Conservation (phyloP, 805 yeast species). For the Candida michaelii region DNA sequence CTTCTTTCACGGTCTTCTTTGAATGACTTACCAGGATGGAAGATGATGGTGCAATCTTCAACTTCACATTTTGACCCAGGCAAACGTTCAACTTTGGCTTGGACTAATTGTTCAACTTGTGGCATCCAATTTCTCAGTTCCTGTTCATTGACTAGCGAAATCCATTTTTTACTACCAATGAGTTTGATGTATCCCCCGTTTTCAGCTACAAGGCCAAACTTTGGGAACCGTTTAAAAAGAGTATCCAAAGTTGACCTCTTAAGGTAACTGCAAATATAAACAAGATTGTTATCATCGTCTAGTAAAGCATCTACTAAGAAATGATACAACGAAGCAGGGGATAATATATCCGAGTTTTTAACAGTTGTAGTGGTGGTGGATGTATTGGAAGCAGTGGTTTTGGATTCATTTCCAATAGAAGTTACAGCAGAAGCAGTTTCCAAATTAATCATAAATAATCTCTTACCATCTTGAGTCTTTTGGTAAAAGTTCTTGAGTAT, state of each 20-base stretch:
- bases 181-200: slow-evolving; percentile 78
- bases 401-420: slow-evolving; percentile 7
- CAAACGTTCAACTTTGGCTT: slow-evolving; percentile 67
- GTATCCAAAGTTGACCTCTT: slow-evolving; percentile 65
- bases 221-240: slow-evolving; percentile 63
- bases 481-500: slow-evolving; percentile 34
- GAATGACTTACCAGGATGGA: slow-evolving; percentile 70
- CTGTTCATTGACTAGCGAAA: slow-evolving; percentile 53
- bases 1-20: slow-evolving; percentile 63
- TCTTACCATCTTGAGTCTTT: slow-evolving; percentile 28
- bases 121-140: slow-evolving; percentile 57
- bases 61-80: slow-evolving; percentile 75
- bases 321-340: slow-evolving; percentile 57
- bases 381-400: slow-evolving; percentile 1
- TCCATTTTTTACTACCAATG: slow-evolving; percentile 56
- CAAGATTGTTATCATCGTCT: slow-evolving; percentile 57
- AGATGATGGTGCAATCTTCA: slow-evolving; percentile 73
- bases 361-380: slow-evolving; percentile 14
- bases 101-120: slow-evolving; percentile 53
- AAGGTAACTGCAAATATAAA: slow-evolving; percentile 69
- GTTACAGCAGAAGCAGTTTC: slow-evolving; percentile 28
- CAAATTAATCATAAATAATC: slow-evolving; percentile 30
- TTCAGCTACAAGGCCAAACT: slow-evolving; percentile 84
- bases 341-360: slow-evolving; percentile 38
- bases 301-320: slow-evolving; percentile 57